Evolutionary conservation across 2,329 filamentous ascomycete species (phyloP).

Genomic region (Acephala macrosclerotiorum): DNA sequence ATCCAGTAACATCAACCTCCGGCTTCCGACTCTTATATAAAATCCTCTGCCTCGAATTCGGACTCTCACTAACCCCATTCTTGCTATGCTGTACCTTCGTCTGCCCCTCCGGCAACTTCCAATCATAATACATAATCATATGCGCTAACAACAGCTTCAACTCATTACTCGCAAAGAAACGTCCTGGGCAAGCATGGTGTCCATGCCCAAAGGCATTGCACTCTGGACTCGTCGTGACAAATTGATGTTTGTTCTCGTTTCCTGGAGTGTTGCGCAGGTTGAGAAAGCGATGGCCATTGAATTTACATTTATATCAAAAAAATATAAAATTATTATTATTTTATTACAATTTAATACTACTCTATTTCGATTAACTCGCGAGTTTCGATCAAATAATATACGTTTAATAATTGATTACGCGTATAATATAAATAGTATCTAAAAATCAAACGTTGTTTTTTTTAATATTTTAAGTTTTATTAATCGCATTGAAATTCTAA

Average conservation of each 20-base stretch:
- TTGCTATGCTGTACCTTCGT: conserved; percentile 18
- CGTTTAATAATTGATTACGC: too few relatives aligned
- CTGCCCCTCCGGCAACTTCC: conserved; percentile 59
- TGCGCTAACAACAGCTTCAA: conserved; percentile 47
- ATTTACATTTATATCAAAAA: too few relatives aligned
- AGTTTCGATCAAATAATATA: too few relatives aligned
- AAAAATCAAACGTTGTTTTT: too few relatives aligned
- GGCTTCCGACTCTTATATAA: conserved; percentile 24
- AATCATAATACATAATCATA: conserved; percentile 47
- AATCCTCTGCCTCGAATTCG: conserved; percentile 28
- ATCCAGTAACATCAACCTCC: conserved; percentile 13
- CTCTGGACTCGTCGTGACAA: conserved; percentile 45
- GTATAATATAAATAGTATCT: too few relatives aligned
- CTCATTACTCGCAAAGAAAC: conserved; percentile 51
- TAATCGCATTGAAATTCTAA: too few relatives aligned
- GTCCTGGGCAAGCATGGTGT: conserved; percentile 51
- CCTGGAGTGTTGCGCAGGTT: conserved; percentile 32
- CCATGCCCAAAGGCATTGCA: conserved; percentile 49
- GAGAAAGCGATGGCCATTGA: conserved; percentile 34
- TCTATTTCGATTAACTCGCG: too few relatives aligned
- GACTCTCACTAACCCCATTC: conserved; percentile 21
- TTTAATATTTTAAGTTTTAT: too few relatives aligned
- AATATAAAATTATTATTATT: too few relatives aligned
- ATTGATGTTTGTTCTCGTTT: conserved; percentile 43
- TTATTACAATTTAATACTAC: too few relatives aligned